Conservation (phyloP, 192 early-diverging fungal genomes). For the Thoreauomyces humboldtii region DNA sequence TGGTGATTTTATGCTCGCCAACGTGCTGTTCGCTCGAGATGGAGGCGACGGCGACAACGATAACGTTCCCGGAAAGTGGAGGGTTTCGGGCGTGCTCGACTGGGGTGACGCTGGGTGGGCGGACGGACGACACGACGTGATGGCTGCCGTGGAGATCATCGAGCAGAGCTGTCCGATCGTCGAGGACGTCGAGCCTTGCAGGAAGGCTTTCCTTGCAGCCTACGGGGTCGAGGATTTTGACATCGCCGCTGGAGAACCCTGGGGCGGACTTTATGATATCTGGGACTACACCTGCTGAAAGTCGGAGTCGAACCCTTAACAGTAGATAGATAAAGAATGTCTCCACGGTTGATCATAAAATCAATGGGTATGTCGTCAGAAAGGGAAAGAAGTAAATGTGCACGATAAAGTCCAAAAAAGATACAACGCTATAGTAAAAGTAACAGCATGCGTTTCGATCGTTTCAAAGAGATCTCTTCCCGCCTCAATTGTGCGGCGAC, state of each 20-base stretch:
- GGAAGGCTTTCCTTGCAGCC: neutral
- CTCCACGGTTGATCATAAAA: too few species aligned
- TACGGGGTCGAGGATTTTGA: neutral
- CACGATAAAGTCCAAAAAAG: too few species aligned
- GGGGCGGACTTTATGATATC: neutral
- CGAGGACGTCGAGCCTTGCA: too few species aligned
- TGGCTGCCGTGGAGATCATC: neutral
- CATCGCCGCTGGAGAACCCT: neutral
- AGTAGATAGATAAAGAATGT: too few species aligned
- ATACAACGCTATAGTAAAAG: too few species aligned
- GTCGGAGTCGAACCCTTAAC: neutral
- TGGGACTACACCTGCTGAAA: neutral
- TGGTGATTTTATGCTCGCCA: neutral
- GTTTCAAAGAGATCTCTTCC: too few species aligned
- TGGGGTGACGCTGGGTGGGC: neutral
- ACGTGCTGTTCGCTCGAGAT: neutral
- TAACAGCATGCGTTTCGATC: too few species aligned
- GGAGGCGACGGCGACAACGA: too few species aligned
- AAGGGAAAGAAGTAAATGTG: too few species aligned
- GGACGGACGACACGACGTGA: neutral
- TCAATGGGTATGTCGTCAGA: too few species aligned
- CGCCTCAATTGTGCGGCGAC: too few species aligned
- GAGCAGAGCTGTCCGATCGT: neutral
- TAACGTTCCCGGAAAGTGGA: constrained; percentile 2
- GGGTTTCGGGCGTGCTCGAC: neutral